Conservation (phyloP, 1,139 yeast genomes). For the Yamadazyma dendronema region DNA sequence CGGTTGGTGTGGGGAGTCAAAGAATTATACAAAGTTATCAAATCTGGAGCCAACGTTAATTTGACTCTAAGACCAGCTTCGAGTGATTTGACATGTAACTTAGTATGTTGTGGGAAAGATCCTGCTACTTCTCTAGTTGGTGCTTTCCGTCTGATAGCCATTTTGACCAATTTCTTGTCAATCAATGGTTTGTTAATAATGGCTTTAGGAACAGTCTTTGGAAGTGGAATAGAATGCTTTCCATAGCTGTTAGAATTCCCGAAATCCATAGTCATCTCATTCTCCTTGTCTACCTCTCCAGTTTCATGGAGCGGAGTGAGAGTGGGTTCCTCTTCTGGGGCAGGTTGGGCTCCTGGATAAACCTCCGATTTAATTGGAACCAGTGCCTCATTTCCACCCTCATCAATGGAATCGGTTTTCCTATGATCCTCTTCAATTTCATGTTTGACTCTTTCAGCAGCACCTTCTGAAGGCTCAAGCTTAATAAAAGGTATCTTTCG, state of each 20-base stretch:
- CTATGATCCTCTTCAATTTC: conserved; percentile 6
- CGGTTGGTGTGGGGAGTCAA: conserved; percentile 35
- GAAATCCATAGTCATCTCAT: too few relatives aligned
- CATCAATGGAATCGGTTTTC: too few relatives aligned
- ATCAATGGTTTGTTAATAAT: conserved; percentile 25
- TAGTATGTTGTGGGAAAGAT: conserved; percentile 13
- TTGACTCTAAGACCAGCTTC: conserved; percentile 54
- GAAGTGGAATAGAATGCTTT: too few relatives aligned
- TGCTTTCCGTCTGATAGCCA: conserved; percentile 40
- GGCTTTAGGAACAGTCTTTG: conserved; percentile 19
- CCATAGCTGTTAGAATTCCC: too few relatives aligned
- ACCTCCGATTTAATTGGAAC: too few relatives aligned
- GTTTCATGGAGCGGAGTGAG: too few relatives aligned
- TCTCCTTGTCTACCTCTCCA: background rate
- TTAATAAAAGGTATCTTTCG: background rate
- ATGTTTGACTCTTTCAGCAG: conserved; percentile 12
- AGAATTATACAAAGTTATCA: conserved; percentile 42
- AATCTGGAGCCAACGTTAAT: conserved; percentile 43
- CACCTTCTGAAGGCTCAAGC: conserved; percentile 10
- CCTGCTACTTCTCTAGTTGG: conserved; percentile 8
- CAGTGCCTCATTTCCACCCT: too few relatives aligned
- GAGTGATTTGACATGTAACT: conserved; percentile 50
- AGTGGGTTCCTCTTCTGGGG: too few relatives aligned
- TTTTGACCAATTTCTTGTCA: conserved; percentile 29
- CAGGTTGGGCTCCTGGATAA: too few relatives aligned